Evolutionary conservation across 2,329 filamentous ascomycete genomes (phyloP).

Genomic region (Neopestalotiopsis sp.): DNA sequence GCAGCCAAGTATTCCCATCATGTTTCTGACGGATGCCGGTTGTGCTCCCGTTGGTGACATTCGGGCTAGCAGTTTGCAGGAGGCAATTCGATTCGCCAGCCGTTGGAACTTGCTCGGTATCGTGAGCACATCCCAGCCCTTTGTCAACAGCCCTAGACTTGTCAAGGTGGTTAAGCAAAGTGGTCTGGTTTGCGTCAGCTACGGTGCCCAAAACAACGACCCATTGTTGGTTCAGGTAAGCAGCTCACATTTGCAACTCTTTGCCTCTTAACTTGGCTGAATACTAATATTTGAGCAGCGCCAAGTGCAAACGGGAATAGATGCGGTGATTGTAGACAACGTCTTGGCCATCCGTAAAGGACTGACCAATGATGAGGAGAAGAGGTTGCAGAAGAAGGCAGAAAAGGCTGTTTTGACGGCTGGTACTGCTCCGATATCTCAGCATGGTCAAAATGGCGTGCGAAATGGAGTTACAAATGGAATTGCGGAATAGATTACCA

Average conservation of each 20-base stretch:
- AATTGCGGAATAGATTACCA: background rate
- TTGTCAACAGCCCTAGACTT: constrained; percentile 86
- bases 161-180: constrained; percentile 94
- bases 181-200: constrained; percentile 92
- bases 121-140: constrained; percentile 84
- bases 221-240: constrained; percentile 82
- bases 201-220: constrained; percentile 91
- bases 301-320: constrained; percentile 94
- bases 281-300: constrained; percentile 51
- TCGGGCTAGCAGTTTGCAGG: constrained; percentile 87
- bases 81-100: constrained; percentile 92
- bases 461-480: background rate
- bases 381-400: constrained; percentile 24
- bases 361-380: constrained; percentile 61
- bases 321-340: constrained; percentile 96
- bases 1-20: constrained; percentile 92
- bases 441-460: constrained; percentile 7
- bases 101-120: constrained; percentile 95
- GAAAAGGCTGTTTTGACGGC: background rate
- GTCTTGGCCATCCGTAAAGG: constrained; percentile 93
- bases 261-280: background rate
- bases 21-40: constrained; percentile 93
- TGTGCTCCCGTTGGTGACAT: constrained; percentile 84
- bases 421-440: background rate
- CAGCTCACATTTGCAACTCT: constrained; percentile 8